A percentile compares a stretch with the other conserved stretches of the same genome.
Evolutionary conservation across 345 rosid genomes (phyloP).

Genomic region (Brassica napus): Da-Ae NC_063441.1:11424001-11424500

Average conservation of each 20-base stretch:
- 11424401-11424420: conserved; percentile 35
- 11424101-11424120: conserved; percentile 70
- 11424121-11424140: conserved; percentile 78
- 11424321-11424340: conserved; percentile 51
- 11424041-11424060: conserved; percentile 44
- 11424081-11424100: conserved; percentile 85
- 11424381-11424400: conserved; percentile 39
- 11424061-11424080: conserved; percentile 56
- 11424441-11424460: conserved; percentile 37
- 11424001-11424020: neutral
- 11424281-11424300: neutral
- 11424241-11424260: conserved; percentile 50
- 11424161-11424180: conserved; percentile 63
- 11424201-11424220: conserved; percentile 28
- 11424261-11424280: neutral
- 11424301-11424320: conserved; percentile 1
- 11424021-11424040: neutral
- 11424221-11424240: conserved; percentile 67
- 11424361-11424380: conserved; percentile 38
- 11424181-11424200: conserved; percentile 60
- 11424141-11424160: conserved; percentile 79
- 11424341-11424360: conserved; percentile 48
- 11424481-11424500: conserved; percentile 11
- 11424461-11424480: conserved; percentile 18
- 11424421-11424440: conserved; percentile 34